Evolutionary conservation across 2,329 filamentous ascomycete genomes (phyloP), one percentile per base, ranked within the genome.

Genomic region (Colletotrichum australisinense): DNA sequence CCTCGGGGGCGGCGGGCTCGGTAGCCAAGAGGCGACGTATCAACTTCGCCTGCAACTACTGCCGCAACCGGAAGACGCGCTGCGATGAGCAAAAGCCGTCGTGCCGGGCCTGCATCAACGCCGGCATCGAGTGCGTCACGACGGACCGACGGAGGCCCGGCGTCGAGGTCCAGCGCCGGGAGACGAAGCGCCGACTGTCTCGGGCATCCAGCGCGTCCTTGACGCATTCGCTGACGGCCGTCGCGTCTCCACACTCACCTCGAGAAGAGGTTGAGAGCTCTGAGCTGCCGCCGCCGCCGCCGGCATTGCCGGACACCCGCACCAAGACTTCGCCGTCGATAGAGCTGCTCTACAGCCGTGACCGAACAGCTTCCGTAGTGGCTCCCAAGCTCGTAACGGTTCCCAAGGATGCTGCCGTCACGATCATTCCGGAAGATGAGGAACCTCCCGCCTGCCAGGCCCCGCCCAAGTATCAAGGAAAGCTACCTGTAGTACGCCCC

Each of bases 31-130:
- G 60, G 32, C 46, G 70, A 8, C 70, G 70, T 14, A 73, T 73
- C 60, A 73, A 73, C 60, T 73, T 77, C 49, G 77, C 77, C 14
- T 78, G 77, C 63, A 78, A 78, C 55, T 75, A 77, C 63, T 80
- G 79, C 70, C 77, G 79, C 12, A 78, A 77, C 64, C 76, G 79
- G 66, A 80, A 80, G 72, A 79, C 79, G 16, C 77, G 79, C 16
- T 80, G 78, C 69, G 79, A 80, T 59, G 76, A 78, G n/a, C 69
- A 75, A 49, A 74, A 73, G 32, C 79, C 79, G 5, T 78, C 77
- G 62, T 80, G 79, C 70, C 63, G 75, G 19, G 79, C 79, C 63
- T 80, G 79, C 76, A 89, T 66, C 53, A 69, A 76, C 49, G 75
- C 78, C 6, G 74, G 76, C 49, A 77, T 79, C 57, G 69, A 74